Percentiles rank a stretch among this genome's conserved stretches.
phyloP scores from a whole-genome alignment of 2,329 filamentous ascomycete genomes.

The Sporothrix humicola region DNA sequence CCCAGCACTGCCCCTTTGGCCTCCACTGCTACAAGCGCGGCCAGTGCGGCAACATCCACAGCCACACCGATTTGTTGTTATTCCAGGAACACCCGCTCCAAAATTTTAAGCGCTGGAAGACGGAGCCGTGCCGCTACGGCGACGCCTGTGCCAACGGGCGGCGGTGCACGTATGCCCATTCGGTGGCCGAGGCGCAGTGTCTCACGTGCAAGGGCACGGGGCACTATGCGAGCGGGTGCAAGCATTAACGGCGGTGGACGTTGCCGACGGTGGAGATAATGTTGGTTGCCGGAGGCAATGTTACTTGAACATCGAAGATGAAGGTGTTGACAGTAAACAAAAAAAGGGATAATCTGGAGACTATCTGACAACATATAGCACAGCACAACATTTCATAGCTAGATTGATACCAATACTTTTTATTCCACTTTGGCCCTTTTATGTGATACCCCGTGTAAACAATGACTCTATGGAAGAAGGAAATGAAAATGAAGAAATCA shows the following conservation, averaged over 20 bases:
- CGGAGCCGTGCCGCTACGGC: background rate
- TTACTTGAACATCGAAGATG: too few species aligned
- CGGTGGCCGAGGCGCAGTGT: background rate
- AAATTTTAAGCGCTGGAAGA: conserved; percentile 15
- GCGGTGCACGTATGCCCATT: conserved; percentile 16
- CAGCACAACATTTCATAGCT: too few species aligned
- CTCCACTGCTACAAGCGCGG: conserved; percentile 29
- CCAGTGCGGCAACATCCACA: conserved; percentile 19
- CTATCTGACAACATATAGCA: too few species aligned
- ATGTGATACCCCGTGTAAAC: background rate
- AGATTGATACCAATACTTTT: background rate
- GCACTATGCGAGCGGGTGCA: conserved; percentile 9
- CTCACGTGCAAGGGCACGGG: background rate
- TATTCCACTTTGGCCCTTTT: background rate
- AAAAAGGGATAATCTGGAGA: too few species aligned
- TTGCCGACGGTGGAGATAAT: too few species aligned
- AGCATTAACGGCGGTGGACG: too few species aligned
- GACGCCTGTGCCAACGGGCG: background rate
- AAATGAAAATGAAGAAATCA: background rate
- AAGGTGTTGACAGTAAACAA: too few species aligned
- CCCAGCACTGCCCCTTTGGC: background rate
- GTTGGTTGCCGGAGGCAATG: too few species aligned
- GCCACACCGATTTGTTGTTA: conserved; percentile 30
- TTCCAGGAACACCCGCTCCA: conserved; percentile 12
- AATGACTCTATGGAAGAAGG: conserved; percentile 12